Conservation (phyloP, 1,284 basidiomycete genomes). For the Ustanciosporium gigantosporum region DNA sequence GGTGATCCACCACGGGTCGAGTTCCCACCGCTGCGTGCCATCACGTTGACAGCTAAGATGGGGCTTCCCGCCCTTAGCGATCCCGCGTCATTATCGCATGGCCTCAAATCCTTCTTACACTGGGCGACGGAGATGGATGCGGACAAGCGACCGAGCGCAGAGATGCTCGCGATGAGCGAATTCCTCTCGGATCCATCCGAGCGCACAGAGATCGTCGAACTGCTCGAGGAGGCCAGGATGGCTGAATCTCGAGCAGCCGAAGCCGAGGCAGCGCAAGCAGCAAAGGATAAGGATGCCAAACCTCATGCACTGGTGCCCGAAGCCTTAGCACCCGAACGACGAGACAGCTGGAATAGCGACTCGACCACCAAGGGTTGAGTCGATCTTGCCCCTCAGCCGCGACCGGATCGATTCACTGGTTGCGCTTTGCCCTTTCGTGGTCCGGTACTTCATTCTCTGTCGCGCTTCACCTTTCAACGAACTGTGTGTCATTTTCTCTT, state of each 20-base stretch:
- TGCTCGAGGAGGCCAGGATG: conserved; percentile 23
- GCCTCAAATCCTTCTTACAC: conserved; percentile 48
- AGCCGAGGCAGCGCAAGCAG: too few relatives aligned
- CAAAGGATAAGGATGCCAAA: too few relatives aligned
- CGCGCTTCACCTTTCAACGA: too few relatives aligned
- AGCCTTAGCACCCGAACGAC: not conserved
- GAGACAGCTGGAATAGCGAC: conserved; percentile 39
- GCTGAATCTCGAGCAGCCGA: conserved; percentile 13
- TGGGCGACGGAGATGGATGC: conserved; percentile 49
- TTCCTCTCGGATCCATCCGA: conserved; percentile 38
- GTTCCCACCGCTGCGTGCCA: conserved; percentile 47
- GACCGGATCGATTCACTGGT: too few relatives aligned
- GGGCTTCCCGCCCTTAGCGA: conserved; percentile 40
- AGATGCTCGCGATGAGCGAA: conserved; percentile 42
- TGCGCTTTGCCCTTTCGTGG: too few relatives aligned
- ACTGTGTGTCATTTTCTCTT: too few relatives aligned
- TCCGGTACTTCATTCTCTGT: too few relatives aligned
- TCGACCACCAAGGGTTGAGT: conserved; percentile 39
- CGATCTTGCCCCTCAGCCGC: too few relatives aligned
- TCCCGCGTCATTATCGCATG: conserved; percentile 25
- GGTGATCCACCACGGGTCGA: conserved; percentile 52
- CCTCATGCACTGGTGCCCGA: not conserved
- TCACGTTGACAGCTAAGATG: conserved; percentile 47
- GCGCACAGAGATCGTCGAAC: conserved; percentile 19
- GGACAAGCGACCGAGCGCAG: conserved; percentile 43